Evolutionary conservation across 164 flowering plant species (phyloP).

Genomic region (Vitis labrusca): DNA sequence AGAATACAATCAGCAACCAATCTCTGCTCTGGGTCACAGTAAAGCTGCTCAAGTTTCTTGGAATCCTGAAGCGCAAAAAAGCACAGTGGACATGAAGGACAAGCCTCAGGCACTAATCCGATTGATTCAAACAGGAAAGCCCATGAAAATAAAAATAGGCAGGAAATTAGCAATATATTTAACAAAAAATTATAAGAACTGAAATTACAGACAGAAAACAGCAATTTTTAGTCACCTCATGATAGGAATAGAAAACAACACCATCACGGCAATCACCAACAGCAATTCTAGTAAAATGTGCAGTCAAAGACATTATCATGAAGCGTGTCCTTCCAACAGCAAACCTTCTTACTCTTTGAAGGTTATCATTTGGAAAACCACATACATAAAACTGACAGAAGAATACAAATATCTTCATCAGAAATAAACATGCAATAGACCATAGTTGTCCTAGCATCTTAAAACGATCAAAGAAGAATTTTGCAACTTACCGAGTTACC

Average conservation of each 20-base stretch:
- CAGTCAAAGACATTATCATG: conserved; percentile 66
- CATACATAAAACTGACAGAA: conserved; percentile 77
- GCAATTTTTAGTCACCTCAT: conserved; percentile 57
- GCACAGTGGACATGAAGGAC: conserved; percentile 1
- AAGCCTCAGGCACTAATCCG: not conserved
- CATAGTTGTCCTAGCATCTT: not conserved
- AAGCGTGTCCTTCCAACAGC: conserved; percentile 82
- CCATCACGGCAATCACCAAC: conserved; percentile 99
- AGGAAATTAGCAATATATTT: not conserved
- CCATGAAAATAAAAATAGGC: not conserved
- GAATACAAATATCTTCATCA: conserved; percentile 9
- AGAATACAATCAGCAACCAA: conserved; percentile 92
- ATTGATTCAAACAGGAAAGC: not conserved
- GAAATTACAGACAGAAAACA: conserved; percentile 1
- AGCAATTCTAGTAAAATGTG: conserved; percentile 78
- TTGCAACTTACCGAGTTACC: conserved; percentile 80
- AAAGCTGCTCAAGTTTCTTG: conserved; percentile 74
- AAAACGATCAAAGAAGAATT: conserved; percentile 4
- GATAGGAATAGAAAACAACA: conserved; percentile 77
- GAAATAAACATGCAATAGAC: conserved; percentile 3
- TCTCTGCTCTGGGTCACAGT: conserved; percentile 85
- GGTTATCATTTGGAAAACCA: conserved; percentile 73
- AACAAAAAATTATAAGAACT: not conserved
- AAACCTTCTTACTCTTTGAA: conserved; percentile 60
- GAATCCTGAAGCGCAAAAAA: conserved; percentile 45